phyloP scores from a whole-genome alignment of 129 eudicot species.

The Oenanthe sinensis region DNA sequence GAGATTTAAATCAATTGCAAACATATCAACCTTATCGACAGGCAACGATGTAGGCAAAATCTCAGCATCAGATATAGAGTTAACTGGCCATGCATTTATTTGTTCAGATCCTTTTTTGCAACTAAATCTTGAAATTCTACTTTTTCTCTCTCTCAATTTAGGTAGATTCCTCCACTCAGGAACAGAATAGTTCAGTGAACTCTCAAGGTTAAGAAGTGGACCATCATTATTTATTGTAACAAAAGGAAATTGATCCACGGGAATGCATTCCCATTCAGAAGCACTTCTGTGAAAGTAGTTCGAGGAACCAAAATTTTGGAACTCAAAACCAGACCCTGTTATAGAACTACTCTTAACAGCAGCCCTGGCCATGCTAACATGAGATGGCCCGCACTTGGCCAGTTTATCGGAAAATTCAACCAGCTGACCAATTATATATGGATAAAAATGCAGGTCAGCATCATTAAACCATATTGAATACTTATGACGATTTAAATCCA shows the following conservation, averaged over 20 bases:
- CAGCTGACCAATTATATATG: slow-evolving; percentile 47
- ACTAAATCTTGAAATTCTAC: slow-evolving; percentile 22
- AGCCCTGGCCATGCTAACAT: slow-evolving; percentile 19
- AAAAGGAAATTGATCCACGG: slow-evolving; percentile 53
- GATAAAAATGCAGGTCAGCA: slow-evolving; percentile 72
- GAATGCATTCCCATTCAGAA: slow-evolving; percentile 44
- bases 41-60: slow-evolving; percentile 1
- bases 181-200: slow-evolving; percentile 28
- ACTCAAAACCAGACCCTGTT: slow-evolving; percentile 34
- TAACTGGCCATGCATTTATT: slow-evolving; percentile 13
- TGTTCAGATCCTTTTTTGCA: slow-evolving; percentile 23
- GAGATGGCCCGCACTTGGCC: slow-evolving; percentile 21
- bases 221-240: slow-evolving; percentile 38
- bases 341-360: slow-evolving; percentile 19
- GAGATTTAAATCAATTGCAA: slow-evolving; percentile 32
- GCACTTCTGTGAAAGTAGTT: slow-evolving; percentile 32
- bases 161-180: slow-evolving; percentile 43
- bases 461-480: slow-evolving; percentile 38
- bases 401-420: slow-evolving; percentile 51
- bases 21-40: slow-evolving; percentile 8
- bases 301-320: slow-evolving; percentile 45
- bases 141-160: slow-evolving; percentile 27
- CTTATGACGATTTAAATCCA: slow-evolving; percentile 18
- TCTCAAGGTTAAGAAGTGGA: slow-evolving; percentile 37
- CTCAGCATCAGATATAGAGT: slow-evolving; percentile 11